These are phyloP conservation scores for Trametes coccinea DNA, from an alignment of 768 basidiomycete genomes.

Conservation along the genomic window DNA sequence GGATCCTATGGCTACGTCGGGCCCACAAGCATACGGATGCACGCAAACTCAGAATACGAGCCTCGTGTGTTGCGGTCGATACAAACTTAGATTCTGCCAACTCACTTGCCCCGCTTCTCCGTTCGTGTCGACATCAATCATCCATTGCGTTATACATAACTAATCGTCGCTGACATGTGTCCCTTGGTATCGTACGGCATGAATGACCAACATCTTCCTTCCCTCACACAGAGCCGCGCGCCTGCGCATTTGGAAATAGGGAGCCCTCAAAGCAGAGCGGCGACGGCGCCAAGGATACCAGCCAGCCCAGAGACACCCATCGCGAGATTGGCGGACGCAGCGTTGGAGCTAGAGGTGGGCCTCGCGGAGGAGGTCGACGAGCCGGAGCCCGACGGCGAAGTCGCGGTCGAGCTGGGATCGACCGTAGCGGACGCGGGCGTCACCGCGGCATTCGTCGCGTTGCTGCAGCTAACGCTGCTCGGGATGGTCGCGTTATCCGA, in stretches of 20 bases:
- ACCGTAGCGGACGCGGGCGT: constrained; percentile 15
- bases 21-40: no score
- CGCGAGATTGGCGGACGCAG: constrained; percentile 6
- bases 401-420: neutral
- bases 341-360: constrained; percentile 13
- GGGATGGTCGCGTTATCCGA: constrained; percentile 52
- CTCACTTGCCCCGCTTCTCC: no score
- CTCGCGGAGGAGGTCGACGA: constrained; percentile 18
- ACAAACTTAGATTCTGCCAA: no score
- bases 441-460: constrained; percentile 27
- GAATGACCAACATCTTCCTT: no score
- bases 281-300: constrained; percentile 11
- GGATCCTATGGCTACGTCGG: no score
- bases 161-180: neutral
- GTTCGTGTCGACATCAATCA: neutral
- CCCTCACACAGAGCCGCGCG: no score
- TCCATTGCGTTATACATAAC: neutral
- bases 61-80: no score
- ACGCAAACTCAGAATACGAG: no score
- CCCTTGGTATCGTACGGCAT: neutral
- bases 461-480: constrained; percentile 41
- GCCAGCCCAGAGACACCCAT: constrained; percentile 11
- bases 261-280: constrained; percentile 9
- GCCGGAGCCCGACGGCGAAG: constrained; percentile 11
- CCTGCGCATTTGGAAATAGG: neutral